Evolutionary conservation across 495 filamentous ascomycete species (phyloP).

Genomic region (Penicillium arizonense): DNA sequence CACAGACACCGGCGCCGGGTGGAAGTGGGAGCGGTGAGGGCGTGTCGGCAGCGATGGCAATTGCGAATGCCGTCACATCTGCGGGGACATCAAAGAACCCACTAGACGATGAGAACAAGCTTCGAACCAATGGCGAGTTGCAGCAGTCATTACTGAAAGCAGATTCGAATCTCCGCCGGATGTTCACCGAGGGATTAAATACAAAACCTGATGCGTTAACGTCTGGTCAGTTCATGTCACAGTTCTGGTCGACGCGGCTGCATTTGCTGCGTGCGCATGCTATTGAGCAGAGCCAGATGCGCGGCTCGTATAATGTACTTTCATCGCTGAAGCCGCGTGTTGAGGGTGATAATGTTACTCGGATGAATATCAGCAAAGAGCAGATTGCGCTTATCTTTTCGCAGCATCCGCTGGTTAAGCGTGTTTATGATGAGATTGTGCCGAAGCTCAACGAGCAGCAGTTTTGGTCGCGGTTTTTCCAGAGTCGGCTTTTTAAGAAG

Average conservation of each 20-base stretch:
- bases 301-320: conserved; percentile 88
- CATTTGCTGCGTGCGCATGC: conserved; percentile 86
- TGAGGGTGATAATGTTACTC: conserved; percentile 66
- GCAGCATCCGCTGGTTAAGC: conserved; percentile 87
- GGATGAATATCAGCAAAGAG: conserved; percentile 84
- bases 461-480: conserved; percentile 93
- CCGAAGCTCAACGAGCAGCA: conserved; percentile 74
- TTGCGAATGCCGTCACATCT: conserved; percentile 54
- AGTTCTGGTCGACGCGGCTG: conserved; percentile 89
- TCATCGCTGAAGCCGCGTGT: conserved; percentile 81
- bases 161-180: conserved; percentile 67
- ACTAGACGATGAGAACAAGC: conserved; percentile 73
- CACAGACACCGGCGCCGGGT: conserved; percentile 30
- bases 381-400: conserved; percentile 90
- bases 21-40: conserved; percentile 35
- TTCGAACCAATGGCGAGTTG: conserved; percentile 71
- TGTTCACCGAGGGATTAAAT: conserved; percentile 74
- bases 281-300: conserved; percentile 79
- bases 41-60: conserved; percentile 56
- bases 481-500: conserved; percentile 84
- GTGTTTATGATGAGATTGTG: conserved; percentile 90
- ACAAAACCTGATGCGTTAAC: conserved; percentile 81
- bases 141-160: conserved; percentile 83
- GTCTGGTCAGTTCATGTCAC: conserved; percentile 72
- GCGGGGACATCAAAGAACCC: conserved; percentile 43